Evolutionary conservation across 495 filamentous ascomycete genomes (phyloP).

Genomic region (Penicillium fimorum): DNA sequence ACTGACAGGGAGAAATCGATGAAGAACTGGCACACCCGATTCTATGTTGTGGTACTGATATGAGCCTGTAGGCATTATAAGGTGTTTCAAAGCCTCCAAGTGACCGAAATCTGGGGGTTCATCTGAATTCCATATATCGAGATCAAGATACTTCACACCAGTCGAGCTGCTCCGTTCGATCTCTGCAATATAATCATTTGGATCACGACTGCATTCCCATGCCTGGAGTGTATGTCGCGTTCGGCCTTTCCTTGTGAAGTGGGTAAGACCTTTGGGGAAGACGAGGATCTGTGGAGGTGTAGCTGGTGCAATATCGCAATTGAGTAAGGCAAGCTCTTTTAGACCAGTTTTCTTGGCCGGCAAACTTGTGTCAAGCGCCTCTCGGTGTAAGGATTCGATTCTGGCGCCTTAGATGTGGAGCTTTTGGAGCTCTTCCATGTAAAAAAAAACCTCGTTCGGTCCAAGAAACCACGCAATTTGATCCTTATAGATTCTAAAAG

Average conservation of each 20-base stretch:
- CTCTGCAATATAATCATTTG: background rate
- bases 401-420: background rate
- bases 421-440: background rate
- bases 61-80: background rate
- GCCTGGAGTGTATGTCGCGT: too few species aligned
- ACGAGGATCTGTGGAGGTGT: background rate
- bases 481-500: too few species aligned
- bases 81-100: background rate
- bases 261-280: background rate
- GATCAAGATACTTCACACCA: background rate
- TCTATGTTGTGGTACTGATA: background rate
- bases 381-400: background rate
- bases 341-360: background rate
- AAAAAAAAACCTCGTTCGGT: background rate
- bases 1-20: background rate
- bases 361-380: background rate
- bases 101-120: background rate
- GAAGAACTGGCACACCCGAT: background rate
- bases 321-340: background rate
- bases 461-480: background rate
- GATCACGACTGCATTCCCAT: too few species aligned
- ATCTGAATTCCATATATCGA: background rate
- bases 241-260: background rate
- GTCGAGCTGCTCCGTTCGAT: background rate
- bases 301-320: background rate